phyloP scores from a whole-genome alignment of 129 eudicot species.

The Smallanthus sonchifolius region DNA sequence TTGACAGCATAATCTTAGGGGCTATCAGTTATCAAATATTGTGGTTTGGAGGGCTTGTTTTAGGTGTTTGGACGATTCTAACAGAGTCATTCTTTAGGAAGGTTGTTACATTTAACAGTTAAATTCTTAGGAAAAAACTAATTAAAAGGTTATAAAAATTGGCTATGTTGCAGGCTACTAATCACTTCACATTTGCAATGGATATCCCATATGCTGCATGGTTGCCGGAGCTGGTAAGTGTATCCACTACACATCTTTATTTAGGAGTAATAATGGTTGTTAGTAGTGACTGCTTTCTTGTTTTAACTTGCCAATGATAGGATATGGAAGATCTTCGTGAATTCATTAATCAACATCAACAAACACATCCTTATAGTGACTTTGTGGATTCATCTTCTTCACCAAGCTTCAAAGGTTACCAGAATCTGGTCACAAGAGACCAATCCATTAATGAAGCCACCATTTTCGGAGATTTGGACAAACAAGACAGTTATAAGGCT shows the following conservation, averaged over 20 bases:
- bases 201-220: constrained; percentile 19
- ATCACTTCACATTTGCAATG: constrained; percentile 1
- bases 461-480: neutral
- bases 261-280: neutral
- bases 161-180: constrained; percentile 2
- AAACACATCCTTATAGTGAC: constrained; percentile 9
- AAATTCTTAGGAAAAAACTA: neutral
- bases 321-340: constrained; percentile 18
- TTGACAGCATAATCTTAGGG: neutral
- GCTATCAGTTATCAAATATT: neutral
- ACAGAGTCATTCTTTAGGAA: neutral
- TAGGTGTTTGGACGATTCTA: neutral
- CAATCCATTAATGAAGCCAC: constrained; percentile 6
- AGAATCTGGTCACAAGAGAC: constrained; percentile 10
- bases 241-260: neutral
- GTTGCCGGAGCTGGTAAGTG: constrained; percentile 22
- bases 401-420: constrained; percentile 11
- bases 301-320: constrained; percentile 2
- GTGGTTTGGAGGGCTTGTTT: neutral
- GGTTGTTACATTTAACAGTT: neutral
- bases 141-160: neutral
- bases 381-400: constrained; percentile 13
- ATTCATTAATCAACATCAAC: constrained; percentile 19
- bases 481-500: constrained; percentile 14
- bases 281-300: neutral